phyloP scores from a whole-genome alignment of 177 flowering plant species.

The Vitis hybrid region DNA sequence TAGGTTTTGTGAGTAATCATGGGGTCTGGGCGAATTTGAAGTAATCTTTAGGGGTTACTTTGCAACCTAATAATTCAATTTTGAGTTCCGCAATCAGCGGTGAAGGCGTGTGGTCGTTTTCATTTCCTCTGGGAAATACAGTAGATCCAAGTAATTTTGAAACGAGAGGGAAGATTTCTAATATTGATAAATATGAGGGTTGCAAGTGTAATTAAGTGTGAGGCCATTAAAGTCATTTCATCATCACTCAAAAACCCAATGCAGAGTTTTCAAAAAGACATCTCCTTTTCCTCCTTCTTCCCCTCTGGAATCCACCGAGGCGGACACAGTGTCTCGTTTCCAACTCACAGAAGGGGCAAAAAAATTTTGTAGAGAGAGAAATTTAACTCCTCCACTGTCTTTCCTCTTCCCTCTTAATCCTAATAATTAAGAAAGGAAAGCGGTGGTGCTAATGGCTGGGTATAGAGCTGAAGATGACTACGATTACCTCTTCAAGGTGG shows the following conservation, averaged over 20 bases:
- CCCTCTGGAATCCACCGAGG: constrained; percentile 23
- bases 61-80: no score
- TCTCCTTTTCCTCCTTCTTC: neutral
- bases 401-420: neutral
- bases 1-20: no score
- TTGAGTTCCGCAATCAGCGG: no score
- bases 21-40: no score
- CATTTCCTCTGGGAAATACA: no score
- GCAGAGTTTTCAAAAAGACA: neutral
- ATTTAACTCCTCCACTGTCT: neutral
- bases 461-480: constrained; percentile 32
- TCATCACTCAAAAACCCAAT: neutral
- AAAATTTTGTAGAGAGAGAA: neutral
- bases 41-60: no score
- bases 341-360: neutral
- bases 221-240: neutral
- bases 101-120: no score
- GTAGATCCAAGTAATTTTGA: no score
- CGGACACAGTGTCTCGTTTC: constrained; percentile 10
- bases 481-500: no score
- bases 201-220: no score
- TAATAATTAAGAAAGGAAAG: constrained; percentile 2
- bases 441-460: constrained; percentile 33
- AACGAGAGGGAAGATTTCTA: no score
- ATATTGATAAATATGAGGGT: no score